These are phyloP conservation scores for Amanita bisporigera DNA, from an alignment of 1,284 basidiomycete species.

Conservation along the genomic window DNA sequence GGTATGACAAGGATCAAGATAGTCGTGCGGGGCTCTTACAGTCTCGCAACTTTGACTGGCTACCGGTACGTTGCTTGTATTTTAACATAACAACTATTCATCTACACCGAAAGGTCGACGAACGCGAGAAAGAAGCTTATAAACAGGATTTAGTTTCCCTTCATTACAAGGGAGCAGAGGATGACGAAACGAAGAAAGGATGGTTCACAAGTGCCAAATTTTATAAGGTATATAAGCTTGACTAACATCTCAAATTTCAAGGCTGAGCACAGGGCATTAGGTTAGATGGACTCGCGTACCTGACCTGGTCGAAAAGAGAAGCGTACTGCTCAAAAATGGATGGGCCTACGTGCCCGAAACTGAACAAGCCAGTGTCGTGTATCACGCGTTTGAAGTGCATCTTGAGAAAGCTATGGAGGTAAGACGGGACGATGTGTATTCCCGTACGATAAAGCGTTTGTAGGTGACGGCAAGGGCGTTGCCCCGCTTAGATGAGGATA, in stretches of 20 bases:
- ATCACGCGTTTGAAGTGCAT: slow-evolving; percentile 83
- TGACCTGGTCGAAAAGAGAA: slow-evolving; percentile 88
- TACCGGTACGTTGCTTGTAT: slow-evolving; percentile 54
- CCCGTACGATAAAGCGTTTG: slow-evolving; percentile 6
- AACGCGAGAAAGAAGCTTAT: slow-evolving; percentile 62
- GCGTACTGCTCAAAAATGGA: slow-evolving; percentile 81
- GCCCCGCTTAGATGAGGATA: slow-evolving; percentile 96
- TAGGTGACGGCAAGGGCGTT: slow-evolving; percentile 88
- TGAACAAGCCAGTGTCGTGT: slow-evolving; percentile 88
- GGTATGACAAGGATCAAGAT: slow-evolving; percentile 74
- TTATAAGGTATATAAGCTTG: background rate
- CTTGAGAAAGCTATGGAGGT: slow-evolving; percentile 87
- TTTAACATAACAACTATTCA: background rate
- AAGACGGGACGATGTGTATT: slow-evolving; percentile 20
- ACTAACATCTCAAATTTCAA: background rate
- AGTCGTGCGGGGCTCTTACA: slow-evolving; percentile 79
- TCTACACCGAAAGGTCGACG: slow-evolving; percentile 55
- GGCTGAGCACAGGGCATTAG: slow-evolving; percentile 32
- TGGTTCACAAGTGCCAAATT: background rate
- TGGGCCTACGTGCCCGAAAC: slow-evolving; percentile 89
- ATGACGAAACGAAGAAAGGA: slow-evolving; percentile 23
- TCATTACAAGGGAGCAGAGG: slow-evolving; percentile 42
- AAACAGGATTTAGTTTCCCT: slow-evolving; percentile 58
- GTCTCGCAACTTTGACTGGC: slow-evolving; percentile 84
- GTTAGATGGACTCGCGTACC: slow-evolving; percentile 91